Base-by-base conservation (phyloP, 2,329 filamentous ascomycete species). In the Fonsecaea multimorphosa region DNA sequence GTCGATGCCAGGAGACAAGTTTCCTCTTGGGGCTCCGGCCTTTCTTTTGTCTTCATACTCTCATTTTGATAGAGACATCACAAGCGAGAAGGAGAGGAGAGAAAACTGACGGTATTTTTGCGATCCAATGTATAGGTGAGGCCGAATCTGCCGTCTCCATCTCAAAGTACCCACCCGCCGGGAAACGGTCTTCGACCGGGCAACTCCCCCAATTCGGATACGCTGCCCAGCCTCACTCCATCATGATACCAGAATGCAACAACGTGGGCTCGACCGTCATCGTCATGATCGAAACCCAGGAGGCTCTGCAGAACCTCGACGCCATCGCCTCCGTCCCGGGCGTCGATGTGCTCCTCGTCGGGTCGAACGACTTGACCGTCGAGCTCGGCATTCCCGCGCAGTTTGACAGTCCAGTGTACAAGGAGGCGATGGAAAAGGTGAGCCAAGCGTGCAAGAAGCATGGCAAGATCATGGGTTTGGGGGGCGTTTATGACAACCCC, bases 231-330 rank as follows among this genome's bases (percentile, higher is more conserved):
- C 32, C 61, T 1, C 29, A 46, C 32, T 19, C 32, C 29, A 49
- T 14, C 9, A 49, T 63, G 3, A 60, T 59, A 14, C 24, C 34
- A 3, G 31, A 58, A 22, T 32, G 24, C 8, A 67, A 67, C 55
- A 22, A 38, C 8, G 14, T 27, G 6, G 61, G 56, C 12, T 67
- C 64, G 24, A 67, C 64, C 27, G 66, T 68, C n/a, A 36, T 68
- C 38, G 34, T 68, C 32, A 62, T 66, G 65, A 66, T 70, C 56
- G 68, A 70, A 53, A 68, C 65, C 0, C 19, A n/a, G 7, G 29
- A 57, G 32, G 65, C 53, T 6, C n/a, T 68, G 16, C 55, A 64
- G 2, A 58, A 68, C 49, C 29, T 66, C 54, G 65, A 66, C 19
- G 54, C 27, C 14, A 69, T 69, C 61, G 65, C 68, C 24, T 49